Evolutionary conservation across 345 rosid genomes (phyloP).

Genomic region (Dimocarpus longan): DNA sequence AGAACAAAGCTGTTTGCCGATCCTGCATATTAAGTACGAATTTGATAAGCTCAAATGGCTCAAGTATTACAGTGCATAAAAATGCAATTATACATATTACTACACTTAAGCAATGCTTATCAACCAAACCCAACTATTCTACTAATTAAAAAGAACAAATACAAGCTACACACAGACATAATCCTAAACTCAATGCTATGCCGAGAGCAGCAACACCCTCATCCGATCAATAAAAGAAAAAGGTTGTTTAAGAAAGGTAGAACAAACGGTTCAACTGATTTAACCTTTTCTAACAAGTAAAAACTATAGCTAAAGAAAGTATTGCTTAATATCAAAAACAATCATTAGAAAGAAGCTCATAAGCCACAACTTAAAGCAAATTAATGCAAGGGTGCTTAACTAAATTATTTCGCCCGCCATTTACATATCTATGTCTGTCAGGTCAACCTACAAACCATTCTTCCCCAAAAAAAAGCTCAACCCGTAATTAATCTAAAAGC

Average conservation of each 20-base stretch:
- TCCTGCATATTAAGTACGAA: slow-evolving; percentile 50
- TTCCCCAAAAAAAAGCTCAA: not conserved
- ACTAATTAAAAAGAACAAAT: not conserved
- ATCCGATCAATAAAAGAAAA: not conserved
- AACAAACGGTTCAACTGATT: not conserved
- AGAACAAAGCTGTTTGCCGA: slow-evolving; percentile 95
- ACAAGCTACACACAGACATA: not conserved
- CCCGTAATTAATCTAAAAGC: not conserved
- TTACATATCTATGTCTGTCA: not conserved
- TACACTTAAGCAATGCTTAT: too few species aligned
- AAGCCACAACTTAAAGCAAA: not conserved
- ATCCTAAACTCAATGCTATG: not conserved
- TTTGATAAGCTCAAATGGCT: slow-evolving; percentile 28
- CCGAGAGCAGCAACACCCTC: not conserved
- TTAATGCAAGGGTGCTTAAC: not conserved
- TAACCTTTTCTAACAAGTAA: not conserved
- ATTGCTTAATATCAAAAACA: not conserved
- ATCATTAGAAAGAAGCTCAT: not conserved
- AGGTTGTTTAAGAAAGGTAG: not conserved
- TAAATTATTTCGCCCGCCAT: not conserved
- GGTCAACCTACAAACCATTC: slow-evolving; percentile 4
- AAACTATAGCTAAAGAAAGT: not conserved
- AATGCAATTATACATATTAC: too few species aligned
- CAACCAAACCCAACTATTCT: too few species aligned
- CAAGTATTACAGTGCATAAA: too few species aligned